A percentile compares a stretch with the other conserved stretches of the same genome.
These are phyloP conservation scores for Rubroboletus satanas DNA, from an alignment of 768 basidiomycete species.

Conservation along the genomic window DNA sequence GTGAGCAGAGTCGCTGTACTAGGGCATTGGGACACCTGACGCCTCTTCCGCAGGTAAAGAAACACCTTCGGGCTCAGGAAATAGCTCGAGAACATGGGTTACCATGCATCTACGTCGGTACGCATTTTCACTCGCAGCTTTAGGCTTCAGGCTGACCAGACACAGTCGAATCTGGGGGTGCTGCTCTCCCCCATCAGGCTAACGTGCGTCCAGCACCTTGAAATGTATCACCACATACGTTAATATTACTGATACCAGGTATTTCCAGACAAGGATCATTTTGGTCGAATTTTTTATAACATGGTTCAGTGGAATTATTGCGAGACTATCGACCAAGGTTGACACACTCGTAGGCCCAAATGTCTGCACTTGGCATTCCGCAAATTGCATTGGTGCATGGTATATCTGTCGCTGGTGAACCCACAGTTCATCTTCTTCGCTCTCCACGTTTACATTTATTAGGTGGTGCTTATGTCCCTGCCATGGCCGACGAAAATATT, in stretches of 20 bases:
- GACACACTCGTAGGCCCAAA: constrained; percentile 62
- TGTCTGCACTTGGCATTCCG: constrained; percentile 88
- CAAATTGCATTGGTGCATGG: constrained; percentile 94
- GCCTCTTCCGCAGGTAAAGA: constrained; percentile 65
- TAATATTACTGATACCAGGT: constrained; percentile 39
- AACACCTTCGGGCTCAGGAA: constrained; percentile 91
- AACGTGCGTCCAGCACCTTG: constrained; percentile 41
- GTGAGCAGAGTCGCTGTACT: constrained; percentile 34
- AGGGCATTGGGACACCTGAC: neutral
- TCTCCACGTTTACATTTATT: constrained; percentile 5
- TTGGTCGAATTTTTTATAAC: constrained; percentile 95
- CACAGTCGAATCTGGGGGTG: constrained; percentile 90
- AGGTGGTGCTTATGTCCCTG: constrained; percentile 93
- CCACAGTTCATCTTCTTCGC: neutral
- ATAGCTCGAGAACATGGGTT: constrained; percentile 87
- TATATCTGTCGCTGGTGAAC: constrained; percentile 80
- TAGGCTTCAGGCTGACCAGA: constrained; percentile 2
- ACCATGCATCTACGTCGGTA: constrained; percentile 91
- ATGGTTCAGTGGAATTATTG: constrained; percentile 53
- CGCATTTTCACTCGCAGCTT: constrained; percentile 20
- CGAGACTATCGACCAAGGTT: neutral
- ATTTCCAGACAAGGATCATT: constrained; percentile 93
- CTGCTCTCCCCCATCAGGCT: constrained; percentile 88
- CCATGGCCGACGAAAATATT: constrained; percentile 94
- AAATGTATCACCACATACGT: neutral